Conservation (phyloP, 2,329 filamentous ascomycete species). For the Elsinoe arachidis region DNA sequence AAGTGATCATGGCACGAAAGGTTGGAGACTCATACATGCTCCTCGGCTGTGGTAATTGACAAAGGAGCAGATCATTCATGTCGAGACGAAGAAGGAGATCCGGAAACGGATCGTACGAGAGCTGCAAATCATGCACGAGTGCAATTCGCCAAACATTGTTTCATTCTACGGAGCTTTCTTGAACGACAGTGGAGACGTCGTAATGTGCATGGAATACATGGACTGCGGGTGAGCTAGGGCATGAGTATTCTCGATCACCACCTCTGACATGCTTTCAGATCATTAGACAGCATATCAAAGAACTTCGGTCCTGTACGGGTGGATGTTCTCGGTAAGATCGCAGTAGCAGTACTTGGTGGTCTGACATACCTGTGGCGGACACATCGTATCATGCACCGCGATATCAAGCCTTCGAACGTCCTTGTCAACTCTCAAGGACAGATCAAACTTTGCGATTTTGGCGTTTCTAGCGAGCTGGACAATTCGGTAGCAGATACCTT, state of each 20-base stretch:
- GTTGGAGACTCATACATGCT: slow-evolving; percentile 39
- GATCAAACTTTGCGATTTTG: slow-evolving; percentile 98
- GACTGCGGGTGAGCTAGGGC: slow-evolving; percentile 73
- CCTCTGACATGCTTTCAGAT: slow-evolving; percentile 43
- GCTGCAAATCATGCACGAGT: slow-evolving; percentile 96
- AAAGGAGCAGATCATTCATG: slow-evolving; percentile 72
- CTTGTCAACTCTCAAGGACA: slow-evolving; percentile 87
- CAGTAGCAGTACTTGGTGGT: slow-evolving; percentile 86
- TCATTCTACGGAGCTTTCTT: slow-evolving; percentile 97
- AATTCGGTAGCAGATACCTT: slow-evolving; percentile 98
- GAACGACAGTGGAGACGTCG: slow-evolving; percentile 93
- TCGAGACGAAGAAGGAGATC: slow-evolving; percentile 95
- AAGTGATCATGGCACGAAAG: slow-evolving; percentile 97
- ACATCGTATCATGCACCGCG: slow-evolving; percentile 97
- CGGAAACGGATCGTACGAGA: slow-evolving; percentile 95
- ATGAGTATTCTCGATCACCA: slow-evolving; percentile 12
- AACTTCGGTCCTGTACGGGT: slow-evolving; percentile 93
- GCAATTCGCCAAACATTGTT: slow-evolving; percentile 93
- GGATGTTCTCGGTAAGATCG: slow-evolving; percentile 94
- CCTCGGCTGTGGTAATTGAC: not conserved
- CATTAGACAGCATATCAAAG: slow-evolving; percentile 86
- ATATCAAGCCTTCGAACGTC: slow-evolving; percentile 98
- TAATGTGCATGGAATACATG: slow-evolving; percentile 99
- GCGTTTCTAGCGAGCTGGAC: slow-evolving; percentile 94
- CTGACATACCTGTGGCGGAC: slow-evolving; percentile 91